phyloP scores from a whole-genome alignment of 495 filamentous ascomycete species.

The Zalerion maritima region DNA sequence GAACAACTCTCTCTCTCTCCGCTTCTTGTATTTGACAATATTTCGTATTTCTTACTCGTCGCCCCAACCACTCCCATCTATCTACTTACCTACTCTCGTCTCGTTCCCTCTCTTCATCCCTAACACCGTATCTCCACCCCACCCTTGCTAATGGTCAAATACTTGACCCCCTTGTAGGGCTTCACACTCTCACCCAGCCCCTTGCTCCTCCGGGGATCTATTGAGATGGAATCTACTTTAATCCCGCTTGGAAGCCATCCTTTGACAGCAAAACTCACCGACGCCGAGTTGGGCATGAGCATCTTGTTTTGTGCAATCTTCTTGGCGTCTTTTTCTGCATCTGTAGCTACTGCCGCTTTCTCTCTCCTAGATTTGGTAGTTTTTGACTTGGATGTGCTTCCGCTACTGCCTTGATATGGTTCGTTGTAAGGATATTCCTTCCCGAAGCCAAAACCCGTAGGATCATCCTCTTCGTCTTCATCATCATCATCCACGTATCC shows the following conservation, averaged over 20 bases:
- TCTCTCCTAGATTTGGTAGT: conserved; percentile 26
- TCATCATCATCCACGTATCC: conserved; percentile 47
- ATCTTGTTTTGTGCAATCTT: conserved; percentile 57
- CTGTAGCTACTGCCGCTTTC: conserved; percentile 24
- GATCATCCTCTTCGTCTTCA: conserved; percentile 38
- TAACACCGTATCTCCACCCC: conserved; percentile 72
- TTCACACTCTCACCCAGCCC: conserved; percentile 78
- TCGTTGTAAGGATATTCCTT: conserved; percentile 50
- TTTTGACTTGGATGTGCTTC: conserved; percentile 11
- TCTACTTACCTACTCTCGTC: too few relatives aligned
- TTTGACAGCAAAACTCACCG: conserved; percentile 78
- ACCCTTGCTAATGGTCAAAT: conserved; percentile 73
- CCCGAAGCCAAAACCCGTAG: conserved; percentile 33
- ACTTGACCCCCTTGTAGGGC: conserved; percentile 98
- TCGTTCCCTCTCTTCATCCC: conserved; percentile 3
- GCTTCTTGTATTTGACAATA: too few relatives aligned
- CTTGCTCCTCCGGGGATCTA: conserved; percentile 74
- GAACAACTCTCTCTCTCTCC: too few relatives aligned
- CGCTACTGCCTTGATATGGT: conserved; percentile 42
- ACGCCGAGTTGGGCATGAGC: conserved; percentile 82
- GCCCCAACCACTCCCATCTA: too few relatives aligned
- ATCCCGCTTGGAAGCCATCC: conserved; percentile 94
- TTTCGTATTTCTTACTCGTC: too few relatives aligned
- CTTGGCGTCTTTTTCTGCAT: conserved; percentile 29
- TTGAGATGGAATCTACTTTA: conserved; percentile 72